phyloP scores from a whole-genome alignment of 1,284 basidiomycete genomes.

The Cutaneotrichosporon sp. region DNA sequence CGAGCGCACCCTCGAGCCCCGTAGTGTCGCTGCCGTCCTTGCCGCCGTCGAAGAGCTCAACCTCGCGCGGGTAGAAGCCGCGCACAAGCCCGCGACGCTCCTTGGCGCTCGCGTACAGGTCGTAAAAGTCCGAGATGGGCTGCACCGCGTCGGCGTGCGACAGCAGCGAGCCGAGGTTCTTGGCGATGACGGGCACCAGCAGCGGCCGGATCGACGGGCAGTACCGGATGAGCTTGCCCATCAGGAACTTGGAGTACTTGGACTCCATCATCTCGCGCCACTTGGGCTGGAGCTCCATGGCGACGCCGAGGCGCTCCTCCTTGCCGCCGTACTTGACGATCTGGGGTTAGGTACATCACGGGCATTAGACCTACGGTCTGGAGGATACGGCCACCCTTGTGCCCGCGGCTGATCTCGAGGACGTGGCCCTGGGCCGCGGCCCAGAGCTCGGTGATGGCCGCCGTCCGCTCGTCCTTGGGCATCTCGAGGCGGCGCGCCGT shows the following conservation, averaged over 20 bases:
- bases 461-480: slow-evolving; percentile 68
- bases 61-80: slow-evolving; percentile 87
- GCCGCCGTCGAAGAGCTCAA: slow-evolving; percentile 72
- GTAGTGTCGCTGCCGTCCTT: slow-evolving; percentile 41
- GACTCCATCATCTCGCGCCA: slow-evolving; percentile 76
- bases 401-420: slow-evolving; percentile 81
- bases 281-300: slow-evolving; percentile 73
- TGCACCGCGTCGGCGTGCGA: slow-evolving; percentile 78
- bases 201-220: slow-evolving; percentile 64
- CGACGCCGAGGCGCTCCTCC: slow-evolving; percentile 74
- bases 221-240: slow-evolving; percentile 77
- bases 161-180: slow-evolving; percentile 69
- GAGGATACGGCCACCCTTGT: slow-evolving; percentile 83
- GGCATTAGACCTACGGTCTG: slow-evolving; percentile 63
- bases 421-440: slow-evolving; percentile 72
- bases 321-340: slow-evolving; percentile 79
- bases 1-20: slow-evolving; percentile 67
- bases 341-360: slow-evolving; percentile 29
- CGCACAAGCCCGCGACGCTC: slow-evolving; percentile 74
- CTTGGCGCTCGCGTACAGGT: slow-evolving; percentile 77
- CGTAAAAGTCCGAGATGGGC: slow-evolving; percentile 81
- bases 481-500: slow-evolving; percentile 73
- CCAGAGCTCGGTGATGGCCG: slow-evolving; percentile 72
- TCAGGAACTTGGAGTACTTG: slow-evolving; percentile 89
- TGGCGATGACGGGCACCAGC: slow-evolving; percentile 75